Conservation (phyloP, 495 filamentous ascomycete species). For the Cercophora samala region DNA sequence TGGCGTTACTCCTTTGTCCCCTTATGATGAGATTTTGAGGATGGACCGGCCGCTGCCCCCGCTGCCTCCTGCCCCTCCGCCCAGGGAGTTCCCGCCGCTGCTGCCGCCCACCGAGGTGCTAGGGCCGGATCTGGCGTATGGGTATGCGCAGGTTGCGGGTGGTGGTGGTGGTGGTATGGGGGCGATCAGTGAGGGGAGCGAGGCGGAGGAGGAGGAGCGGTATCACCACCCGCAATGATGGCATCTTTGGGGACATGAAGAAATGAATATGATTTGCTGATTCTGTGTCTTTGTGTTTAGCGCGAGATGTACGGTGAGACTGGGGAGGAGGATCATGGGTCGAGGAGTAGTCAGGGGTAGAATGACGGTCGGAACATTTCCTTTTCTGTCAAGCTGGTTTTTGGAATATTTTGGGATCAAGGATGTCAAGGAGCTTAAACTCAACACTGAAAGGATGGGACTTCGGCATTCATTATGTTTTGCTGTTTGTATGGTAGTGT, state of each 20-base stretch:
- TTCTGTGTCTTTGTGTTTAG: conserved; percentile 7
- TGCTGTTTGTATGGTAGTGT: neutral
- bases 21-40: neutral
- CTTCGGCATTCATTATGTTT: neutral
- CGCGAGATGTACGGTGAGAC: conserved; percentile 28
- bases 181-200: neutral
- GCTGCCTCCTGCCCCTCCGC: conserved; percentile 4
- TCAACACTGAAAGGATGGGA: neutral
- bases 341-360: neutral
- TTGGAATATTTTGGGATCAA: neutral
- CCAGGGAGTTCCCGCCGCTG: conserved; percentile 3
- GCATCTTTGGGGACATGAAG: neutral
- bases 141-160: neutral
- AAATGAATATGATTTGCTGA: neutral
- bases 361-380: neutral
- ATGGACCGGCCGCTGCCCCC: neutral
- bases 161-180: neutral
- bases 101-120: neutral
- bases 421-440: neutral
- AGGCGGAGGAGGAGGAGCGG: neutral
- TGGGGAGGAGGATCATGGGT: conserved; percentile 11
- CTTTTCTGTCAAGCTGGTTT: neutral
- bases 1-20: neutral
- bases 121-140: neutral
- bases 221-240: neutral